Evolutionary conservation across 495 filamentous ascomycete species (phyloP).

Genomic region (Astrothelium subdiscretum): DNA sequence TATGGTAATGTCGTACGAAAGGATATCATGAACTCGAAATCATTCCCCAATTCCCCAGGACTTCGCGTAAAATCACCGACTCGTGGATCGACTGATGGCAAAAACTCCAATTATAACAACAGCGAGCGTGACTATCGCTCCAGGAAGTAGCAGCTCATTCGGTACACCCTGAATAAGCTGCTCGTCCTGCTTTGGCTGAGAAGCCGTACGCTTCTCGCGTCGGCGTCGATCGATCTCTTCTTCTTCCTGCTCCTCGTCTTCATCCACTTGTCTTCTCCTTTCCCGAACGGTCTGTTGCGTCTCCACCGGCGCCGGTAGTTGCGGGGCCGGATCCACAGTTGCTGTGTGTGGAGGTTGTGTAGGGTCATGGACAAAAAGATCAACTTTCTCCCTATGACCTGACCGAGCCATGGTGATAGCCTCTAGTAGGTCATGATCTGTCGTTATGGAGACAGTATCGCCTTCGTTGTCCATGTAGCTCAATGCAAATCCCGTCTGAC

Average conservation of each 20-base stretch:
- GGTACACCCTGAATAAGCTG: conserved; percentile 84
- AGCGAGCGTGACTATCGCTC: conserved; percentile 87
- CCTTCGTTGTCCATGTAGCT: conserved; percentile 97
- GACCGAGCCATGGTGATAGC: conserved; percentile 75
- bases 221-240: conserved; percentile 34
- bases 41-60: neutral
- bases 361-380: conserved; percentile 93
- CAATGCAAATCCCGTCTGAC: conserved; percentile 74
- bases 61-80: neutral
- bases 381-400: conserved; percentile 76
- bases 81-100: neutral
- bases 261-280: conserved; percentile 42
- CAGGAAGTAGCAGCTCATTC: conserved; percentile 87
- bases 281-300: conserved; percentile 40
- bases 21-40: neutral
- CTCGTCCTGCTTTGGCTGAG: conserved; percentile 42
- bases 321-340: conserved; percentile 56
- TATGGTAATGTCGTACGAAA: neutral
- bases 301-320: conserved; percentile 40
- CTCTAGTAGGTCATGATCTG: conserved; percentile 83
- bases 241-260: conserved; percentile 52
- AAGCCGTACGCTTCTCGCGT: conserved; percentile 23
- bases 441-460: conserved; percentile 95
- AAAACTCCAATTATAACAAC: conserved; percentile 59
- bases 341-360: conserved; percentile 63